Conservation (phyloP, 2,329 filamentous ascomycete species). For the Alternaria incomplexa region DNA sequence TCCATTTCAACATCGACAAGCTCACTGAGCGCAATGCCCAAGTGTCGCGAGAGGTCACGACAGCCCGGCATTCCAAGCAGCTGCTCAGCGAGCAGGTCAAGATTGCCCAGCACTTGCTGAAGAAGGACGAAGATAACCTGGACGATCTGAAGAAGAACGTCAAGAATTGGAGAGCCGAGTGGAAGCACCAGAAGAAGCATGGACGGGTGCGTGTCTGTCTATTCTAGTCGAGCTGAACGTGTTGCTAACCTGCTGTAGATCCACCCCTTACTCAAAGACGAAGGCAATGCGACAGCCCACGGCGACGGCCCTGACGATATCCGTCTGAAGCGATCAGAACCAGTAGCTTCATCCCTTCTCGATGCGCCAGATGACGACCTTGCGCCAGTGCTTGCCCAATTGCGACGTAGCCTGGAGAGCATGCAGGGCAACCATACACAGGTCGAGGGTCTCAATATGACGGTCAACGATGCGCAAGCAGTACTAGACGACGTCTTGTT, state of each 20-base stretch:
- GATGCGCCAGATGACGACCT: conserved; percentile 42
- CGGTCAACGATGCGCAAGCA: conserved; percentile 35
- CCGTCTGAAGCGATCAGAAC: conserved; percentile 26
- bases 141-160: conserved; percentile 38
- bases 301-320: conserved; percentile 43
- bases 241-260: conserved; percentile 33
- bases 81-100: conserved; percentile 65
- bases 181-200: conserved; percentile 41
- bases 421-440: conserved; percentile 49
- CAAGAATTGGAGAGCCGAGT: conserved; percentile 36
- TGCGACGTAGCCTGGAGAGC: conserved; percentile 47
- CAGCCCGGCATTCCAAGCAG: conserved; percentile 67
- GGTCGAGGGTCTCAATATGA: conserved; percentile 43
- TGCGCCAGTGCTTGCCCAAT: conserved; percentile 43
- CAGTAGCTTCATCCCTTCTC: conserved; percentile 25
- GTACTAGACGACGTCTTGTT: conserved; percentile 46
- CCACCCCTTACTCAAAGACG: conserved; percentile 41
- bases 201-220: conserved; percentile 29
- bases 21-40: conserved; percentile 63
- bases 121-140: conserved; percentile 36
- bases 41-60: conserved; percentile 60
- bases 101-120: conserved; percentile 55
- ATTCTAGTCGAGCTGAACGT: conserved; percentile 7
- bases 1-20: conserved; percentile 69
- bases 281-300: conserved; percentile 17